A percentile compares a stretch with the other conserved stretches of the same genome.
phyloP scores from a whole-genome alignment of 805 yeast genomes.

The Candida vaughaniae region DNA sequence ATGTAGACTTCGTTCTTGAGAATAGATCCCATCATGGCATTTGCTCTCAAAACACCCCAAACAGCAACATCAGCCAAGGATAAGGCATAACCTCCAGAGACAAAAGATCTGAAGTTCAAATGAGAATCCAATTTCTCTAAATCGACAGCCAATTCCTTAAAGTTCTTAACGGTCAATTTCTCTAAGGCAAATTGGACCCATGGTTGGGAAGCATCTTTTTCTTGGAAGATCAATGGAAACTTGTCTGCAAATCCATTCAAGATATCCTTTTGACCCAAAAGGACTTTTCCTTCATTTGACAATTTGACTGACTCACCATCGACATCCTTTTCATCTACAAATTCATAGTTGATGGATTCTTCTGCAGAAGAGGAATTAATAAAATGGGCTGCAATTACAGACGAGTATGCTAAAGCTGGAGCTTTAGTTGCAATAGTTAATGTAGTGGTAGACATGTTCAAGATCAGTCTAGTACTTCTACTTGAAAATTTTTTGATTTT shows the following conservation, averaged over 20 bases:
- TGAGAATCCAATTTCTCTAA: slow-evolving; percentile 80
- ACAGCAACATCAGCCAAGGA: slow-evolving; percentile 81
- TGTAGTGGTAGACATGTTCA: slow-evolving; percentile 39
- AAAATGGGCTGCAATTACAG: slow-evolving; percentile 73
- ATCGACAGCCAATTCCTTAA: slow-evolving; percentile 75
- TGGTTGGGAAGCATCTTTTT: slow-evolving; percentile 42
- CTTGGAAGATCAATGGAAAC: slow-evolving; percentile 47
- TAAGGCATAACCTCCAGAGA: slow-evolving; percentile 58
- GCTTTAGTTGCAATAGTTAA: slow-evolving; percentile 85
- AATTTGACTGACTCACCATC: slow-evolving; percentile 48
- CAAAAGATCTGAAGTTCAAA: slow-evolving; percentile 79
- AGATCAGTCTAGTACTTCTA: not conserved
- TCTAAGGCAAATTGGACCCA: slow-evolving; percentile 71
- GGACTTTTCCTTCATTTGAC: slow-evolving; percentile 42
- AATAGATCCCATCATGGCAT: slow-evolving; percentile 88
- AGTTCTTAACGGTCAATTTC: slow-evolving; percentile 77
- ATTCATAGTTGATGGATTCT: slow-evolving; percentile 56
- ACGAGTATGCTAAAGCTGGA: slow-evolving; percentile 74
- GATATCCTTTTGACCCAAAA: slow-evolving; percentile 42
- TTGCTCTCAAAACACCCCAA: slow-evolving; percentile 94
- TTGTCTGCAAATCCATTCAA: slow-evolving; percentile 50
- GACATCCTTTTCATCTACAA: slow-evolving; percentile 64
- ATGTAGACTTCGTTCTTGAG: slow-evolving; percentile 80
- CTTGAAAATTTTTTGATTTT: slow-evolving; percentile 5
- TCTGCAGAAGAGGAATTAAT: slow-evolving; percentile 48